Base-by-base conservation (phyloP, 495 filamentous ascomycete genomes). In the Parathielavia appendiculata region DNA sequence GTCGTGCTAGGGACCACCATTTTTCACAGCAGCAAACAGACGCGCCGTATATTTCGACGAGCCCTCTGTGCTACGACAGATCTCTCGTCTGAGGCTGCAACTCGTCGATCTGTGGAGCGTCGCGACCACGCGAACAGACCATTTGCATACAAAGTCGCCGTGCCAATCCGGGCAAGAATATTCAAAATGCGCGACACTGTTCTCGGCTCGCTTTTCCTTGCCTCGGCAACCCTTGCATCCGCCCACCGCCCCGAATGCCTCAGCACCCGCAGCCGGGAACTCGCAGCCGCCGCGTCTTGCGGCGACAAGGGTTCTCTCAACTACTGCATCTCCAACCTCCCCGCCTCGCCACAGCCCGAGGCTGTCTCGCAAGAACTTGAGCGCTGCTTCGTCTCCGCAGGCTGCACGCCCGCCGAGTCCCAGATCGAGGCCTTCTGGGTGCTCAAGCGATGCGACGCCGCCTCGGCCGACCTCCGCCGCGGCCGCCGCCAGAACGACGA, bases 391-490 rank as follows among this genome's bases (percentile, higher is more conserved):
- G 41, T 56, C 22, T 59, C 67, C 49, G 70, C 70, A 30, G 74
- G 72, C 26, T 79, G 76, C 69, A 69, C 70, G 2, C 14, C 49
- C 39, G 65, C 62, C 36, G 73, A 76, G 51, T 62, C 74, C 20
- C 44, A 50, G 40, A 65, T 70, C 62, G 68, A 76, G 52, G 71
- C 69, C 45, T 45, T 51, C 38, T 71, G 65, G 57, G 57, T 69
- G 6, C 60, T 73, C 8, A 44, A 63, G 35, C 64, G 54, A 38
- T 74, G 74, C 67, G 63, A 69, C 34, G 53, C 61, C 44, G 50
- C 52, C 23, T 45, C 50, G 2, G 56, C 66, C 30, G 72, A 76
- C 34, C 64, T 75, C 51, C 63, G 70, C 47, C 66, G 20, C 49
- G 6, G 32, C 62, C 58, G 48, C 53, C 54, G 36, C 54, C 16